Evolutionary conservation across 2,329 filamentous ascomycete species (phyloP).

Genomic region (Fusarium citri): DNA sequence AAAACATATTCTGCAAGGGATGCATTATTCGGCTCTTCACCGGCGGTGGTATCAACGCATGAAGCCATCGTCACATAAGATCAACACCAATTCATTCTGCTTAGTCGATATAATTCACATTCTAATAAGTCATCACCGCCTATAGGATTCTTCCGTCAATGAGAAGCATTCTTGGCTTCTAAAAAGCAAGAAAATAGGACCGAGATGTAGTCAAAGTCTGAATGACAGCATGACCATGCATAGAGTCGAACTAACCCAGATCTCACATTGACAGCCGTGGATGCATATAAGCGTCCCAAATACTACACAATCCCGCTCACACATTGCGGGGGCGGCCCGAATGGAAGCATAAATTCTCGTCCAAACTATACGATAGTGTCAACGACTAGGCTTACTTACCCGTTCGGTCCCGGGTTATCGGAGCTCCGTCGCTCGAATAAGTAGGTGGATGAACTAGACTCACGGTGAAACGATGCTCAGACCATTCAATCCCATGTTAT

Average conservation of each 20-base stretch:
- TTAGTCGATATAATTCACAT: background rate
- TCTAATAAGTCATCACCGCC: background rate
- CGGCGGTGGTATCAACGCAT: background rate
- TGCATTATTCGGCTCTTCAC: slow-evolving; percentile 1
- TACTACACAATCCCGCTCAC: slow-evolving; percentile 2
- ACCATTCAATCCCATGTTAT: background rate
- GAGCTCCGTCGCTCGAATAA: slow-evolving; percentile 10
- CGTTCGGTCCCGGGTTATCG: background rate
- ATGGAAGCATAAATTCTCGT: background rate
- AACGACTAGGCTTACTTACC: background rate
- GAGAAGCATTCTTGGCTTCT: background rate
- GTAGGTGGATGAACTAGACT: background rate
- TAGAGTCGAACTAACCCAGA: background rate
- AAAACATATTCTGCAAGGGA: background rate
- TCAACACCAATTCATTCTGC: background rate
- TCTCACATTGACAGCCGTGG: background rate
- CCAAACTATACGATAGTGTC: background rate
- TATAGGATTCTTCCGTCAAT: slow-evolving; percentile 3
- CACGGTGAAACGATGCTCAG: slow-evolving; percentile 1
- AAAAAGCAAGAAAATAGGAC: slow-evolving; percentile 1
- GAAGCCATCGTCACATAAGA: background rate
- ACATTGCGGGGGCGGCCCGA: slow-evolving; percentile 30
- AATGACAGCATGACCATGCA: background rate
- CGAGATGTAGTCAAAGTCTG: slow-evolving; percentile 3
- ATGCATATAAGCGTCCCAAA: background rate